Conservation (phyloP, 805 yeast genomes). For the Lachancea mirantina region DNA sequence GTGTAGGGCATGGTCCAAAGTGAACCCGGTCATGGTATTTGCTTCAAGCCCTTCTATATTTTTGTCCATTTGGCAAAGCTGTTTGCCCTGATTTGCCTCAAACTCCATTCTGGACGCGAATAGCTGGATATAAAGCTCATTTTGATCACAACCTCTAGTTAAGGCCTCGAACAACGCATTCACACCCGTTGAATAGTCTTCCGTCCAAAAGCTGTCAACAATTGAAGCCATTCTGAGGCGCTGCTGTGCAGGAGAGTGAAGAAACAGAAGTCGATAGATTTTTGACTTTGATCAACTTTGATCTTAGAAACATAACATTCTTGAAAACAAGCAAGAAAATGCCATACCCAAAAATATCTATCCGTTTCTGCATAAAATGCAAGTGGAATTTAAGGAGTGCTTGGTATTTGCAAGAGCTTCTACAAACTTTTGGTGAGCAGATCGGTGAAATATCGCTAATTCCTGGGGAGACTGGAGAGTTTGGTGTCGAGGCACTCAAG, state of each 20-base stretch:
- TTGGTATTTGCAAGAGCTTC: conserved; percentile 79
- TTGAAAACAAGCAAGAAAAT: conserved; percentile 7
- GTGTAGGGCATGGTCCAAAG: conserved; percentile 38
- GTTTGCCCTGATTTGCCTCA: conserved; percentile 59
- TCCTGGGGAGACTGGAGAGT: conserved; percentile 49
- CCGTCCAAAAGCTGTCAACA: conserved; percentile 73
- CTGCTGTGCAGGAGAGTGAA: not conserved
- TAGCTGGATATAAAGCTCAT: conserved; percentile 57
- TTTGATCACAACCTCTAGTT: conserved; percentile 60
- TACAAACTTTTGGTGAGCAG: conserved; percentile 66
- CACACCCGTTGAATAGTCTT: conserved; percentile 52
- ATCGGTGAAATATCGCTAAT: conserved; percentile 48
- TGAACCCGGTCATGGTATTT: conserved; percentile 27
- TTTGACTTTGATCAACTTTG: not conserved
- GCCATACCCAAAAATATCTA: conserved; percentile 54
- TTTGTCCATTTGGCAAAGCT: conserved; percentile 30
- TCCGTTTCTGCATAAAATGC: conserved; percentile 74
- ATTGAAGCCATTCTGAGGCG: conserved; percentile 40
- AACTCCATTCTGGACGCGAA: conserved; percentile 66
- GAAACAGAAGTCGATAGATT: too few species aligned
- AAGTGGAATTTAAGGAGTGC: conserved; percentile 85
- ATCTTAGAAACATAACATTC: not conserved
- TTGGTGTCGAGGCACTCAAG: conserved; percentile 43
- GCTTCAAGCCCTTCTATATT: conserved; percentile 19
- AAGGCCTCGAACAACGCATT: conserved; percentile 45